Evolutionary conservation across 2,329 filamentous ascomycete genomes (phyloP), one percentile per base, ranked within the genome.

Genomic region (Volutella citrinella): DNA sequence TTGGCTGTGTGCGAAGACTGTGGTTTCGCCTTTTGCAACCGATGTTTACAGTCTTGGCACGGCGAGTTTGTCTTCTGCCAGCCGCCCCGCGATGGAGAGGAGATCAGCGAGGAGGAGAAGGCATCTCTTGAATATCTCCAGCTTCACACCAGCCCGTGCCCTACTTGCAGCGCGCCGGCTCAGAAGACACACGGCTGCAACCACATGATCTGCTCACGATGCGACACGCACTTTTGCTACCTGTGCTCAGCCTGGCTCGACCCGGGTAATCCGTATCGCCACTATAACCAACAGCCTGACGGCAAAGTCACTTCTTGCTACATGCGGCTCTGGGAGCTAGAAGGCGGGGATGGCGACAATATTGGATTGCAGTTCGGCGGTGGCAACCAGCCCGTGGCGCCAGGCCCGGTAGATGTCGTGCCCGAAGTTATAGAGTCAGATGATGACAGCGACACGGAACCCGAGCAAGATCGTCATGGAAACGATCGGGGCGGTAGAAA

Each of bases 181-280:
- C 87, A 95, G 58, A 98, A 98, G 69, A 87, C 84, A 3, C 81
- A 87, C 55, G 93, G 93, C 23, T 98, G 93, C 70, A 96, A 96
- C 61, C 90, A 96, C 63, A 97, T 97, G 89, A 86, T 83, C 30
- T 96, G 91, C 64, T 87, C 84, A 59, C 82, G 87, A 45, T 98
- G 93, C 68, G 74, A 83, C 32, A 85, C 87, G 3, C 91, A 97
- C 60, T 97, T 96, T 59, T 98, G 93, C 66, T 97, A 97, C 50
- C 74, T 97, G 2, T 97, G 93, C 56, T 84, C 84, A 1, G 75
- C 81, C n/a, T 97, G 87, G 85, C 72, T 98, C 25, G 76, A 83
- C 36, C 78, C 85, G 0, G 70, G 67, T 13, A 93, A 95, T 49
- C 90, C 90, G 2, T 97, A 97, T 55, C 66, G 74, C 34, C 93